These are phyloP conservation scores for Neodidymelliopsis sp. DNA, from an alignment of 2,329 filamentous ascomycete genomes.

Conservation along the genomic window DNA sequence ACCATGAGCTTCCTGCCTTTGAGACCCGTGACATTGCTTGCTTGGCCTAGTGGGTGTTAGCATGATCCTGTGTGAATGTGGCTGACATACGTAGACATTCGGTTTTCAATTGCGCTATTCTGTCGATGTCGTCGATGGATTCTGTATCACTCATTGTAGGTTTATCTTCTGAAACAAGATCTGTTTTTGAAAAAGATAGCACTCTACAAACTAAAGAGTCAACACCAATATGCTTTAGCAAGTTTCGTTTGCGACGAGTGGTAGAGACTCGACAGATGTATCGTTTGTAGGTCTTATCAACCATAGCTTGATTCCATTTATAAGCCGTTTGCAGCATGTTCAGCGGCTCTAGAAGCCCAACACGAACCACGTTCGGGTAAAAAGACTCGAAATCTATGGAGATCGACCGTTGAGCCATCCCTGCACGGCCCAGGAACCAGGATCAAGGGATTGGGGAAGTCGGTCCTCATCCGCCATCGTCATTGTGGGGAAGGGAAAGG, in stretches of 20 bases:
- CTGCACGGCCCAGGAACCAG: constrained; percentile 7
- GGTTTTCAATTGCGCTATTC: constrained; percentile 4
- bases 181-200: no score
- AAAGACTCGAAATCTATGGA: neutral
- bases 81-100: constrained; percentile 7
- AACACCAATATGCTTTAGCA: no score
- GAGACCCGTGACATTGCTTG: constrained; percentile 30
- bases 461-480: neutral
- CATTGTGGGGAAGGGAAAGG: neutral
- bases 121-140: constrained; percentile 3
- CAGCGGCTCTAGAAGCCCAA: neutral
- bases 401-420: constrained; percentile 4
- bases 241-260: no score
- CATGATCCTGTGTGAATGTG: constrained; percentile 9
- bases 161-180: no score
- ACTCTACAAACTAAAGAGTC: no score
- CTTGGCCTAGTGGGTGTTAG: constrained; percentile 9
- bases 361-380: constrained; percentile 4
- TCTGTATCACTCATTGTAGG: constrained; percentile 9
- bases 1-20: constrained; percentile 29
- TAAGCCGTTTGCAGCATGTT: neutral
- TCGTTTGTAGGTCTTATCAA: no score
- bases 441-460: constrained; percentile 5
- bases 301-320: no score
- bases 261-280: no score